These are phyloP conservation scores for Grosmannia huntii DNA, from an alignment of 2,329 filamentous ascomycete genomes.

Conservation along the genomic window DNA sequence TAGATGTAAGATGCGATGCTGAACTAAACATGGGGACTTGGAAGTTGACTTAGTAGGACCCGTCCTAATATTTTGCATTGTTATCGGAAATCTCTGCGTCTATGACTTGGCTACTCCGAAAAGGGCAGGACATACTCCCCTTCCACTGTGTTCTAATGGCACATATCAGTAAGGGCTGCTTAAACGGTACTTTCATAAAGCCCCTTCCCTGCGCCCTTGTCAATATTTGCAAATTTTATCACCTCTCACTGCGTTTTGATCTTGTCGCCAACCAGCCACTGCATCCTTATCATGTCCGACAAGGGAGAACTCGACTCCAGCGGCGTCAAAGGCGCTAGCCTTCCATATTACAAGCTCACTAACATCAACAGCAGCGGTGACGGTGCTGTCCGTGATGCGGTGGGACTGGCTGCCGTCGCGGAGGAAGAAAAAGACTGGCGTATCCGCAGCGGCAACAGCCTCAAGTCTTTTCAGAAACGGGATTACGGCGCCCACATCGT, in stretches of 20 bases:
- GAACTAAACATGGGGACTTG: too few relatives aligned
- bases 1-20: too few relatives aligned
- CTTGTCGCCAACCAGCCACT: not conserved
- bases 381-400: not conserved
- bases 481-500: conserved; percentile 21
- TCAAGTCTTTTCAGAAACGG: conserved; percentile 28
- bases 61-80: too few relatives aligned
- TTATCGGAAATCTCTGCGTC: too few relatives aligned
- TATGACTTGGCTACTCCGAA: too few relatives aligned
- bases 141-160: too few relatives aligned
- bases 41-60: too few relatives aligned
- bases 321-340: not conserved
- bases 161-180: not conserved
- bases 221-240: not conserved
- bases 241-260: not conserved
- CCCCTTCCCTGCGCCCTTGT: not conserved
- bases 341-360: conserved; percentile 3
- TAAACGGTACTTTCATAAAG: not conserved
- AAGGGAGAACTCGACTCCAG: conserved; percentile 4
- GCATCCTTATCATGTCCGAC: conserved; percentile 5
- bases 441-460: conserved; percentile 27
- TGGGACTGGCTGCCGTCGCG: conserved; percentile 2
- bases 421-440: conserved; percentile 19
- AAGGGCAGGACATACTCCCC: not conserved
- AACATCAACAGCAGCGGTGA: not conserved